Conservation (phyloP, 1,284 basidiomycete species). For the Pseudozyma hubeiensis region DNA sequence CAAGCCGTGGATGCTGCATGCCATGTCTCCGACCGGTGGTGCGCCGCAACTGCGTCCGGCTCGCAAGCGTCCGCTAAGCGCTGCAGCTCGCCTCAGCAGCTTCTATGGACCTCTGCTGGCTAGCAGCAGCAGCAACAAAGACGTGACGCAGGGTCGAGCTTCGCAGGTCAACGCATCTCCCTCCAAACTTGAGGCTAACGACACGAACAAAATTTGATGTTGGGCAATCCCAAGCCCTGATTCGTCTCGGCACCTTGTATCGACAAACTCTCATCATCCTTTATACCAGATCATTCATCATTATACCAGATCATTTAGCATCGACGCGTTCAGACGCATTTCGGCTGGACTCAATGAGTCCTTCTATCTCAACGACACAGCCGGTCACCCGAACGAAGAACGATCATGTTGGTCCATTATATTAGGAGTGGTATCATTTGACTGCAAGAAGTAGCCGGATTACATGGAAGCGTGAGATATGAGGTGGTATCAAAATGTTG, state of each 20-base stretch:
- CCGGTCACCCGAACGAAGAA: too few relatives aligned
- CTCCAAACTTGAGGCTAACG: background rate
- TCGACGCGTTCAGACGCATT: too few relatives aligned
- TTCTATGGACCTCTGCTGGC: constrained; percentile 47
- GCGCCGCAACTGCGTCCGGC: constrained; percentile 24
- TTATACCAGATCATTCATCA: too few relatives aligned
- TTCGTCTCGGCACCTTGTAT: too few relatives aligned
- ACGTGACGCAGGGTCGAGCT: background rate
- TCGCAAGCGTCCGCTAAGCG: constrained; percentile 48
- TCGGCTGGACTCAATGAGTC: too few relatives aligned
- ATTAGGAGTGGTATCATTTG: background rate
- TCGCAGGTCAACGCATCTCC: background rate
- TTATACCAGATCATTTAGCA: too few relatives aligned
- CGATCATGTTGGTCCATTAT: too few relatives aligned
- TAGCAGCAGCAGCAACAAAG: constrained; percentile 1
- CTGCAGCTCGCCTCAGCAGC: constrained; percentile 50
- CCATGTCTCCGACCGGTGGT: constrained; percentile 30
- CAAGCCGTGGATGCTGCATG: constrained; percentile 49
- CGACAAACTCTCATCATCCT: too few relatives aligned
- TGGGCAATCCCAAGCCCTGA: too few relatives aligned
- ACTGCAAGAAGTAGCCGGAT: background rate
- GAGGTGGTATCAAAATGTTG: constrained; percentile 7
- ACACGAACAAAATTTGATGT: background rate
- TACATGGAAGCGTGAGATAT: background rate
- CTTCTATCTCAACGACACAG: too few relatives aligned